phyloP scores from a whole-genome alignment of 257 asterid species.

The Forsythia suspensa region DNA sequence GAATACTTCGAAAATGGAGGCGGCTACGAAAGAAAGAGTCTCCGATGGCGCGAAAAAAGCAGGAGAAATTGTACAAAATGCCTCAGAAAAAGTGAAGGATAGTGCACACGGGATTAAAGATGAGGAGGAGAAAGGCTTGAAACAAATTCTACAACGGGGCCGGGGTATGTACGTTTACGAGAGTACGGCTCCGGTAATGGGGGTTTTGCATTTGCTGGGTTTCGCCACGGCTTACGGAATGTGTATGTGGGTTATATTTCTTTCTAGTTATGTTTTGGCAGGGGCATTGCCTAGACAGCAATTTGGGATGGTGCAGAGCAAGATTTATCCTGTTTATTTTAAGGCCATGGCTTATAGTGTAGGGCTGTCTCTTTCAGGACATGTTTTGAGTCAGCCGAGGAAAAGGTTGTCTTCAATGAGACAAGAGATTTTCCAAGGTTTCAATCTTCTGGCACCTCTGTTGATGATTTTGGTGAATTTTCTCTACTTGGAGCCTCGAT shows the following conservation, averaged over 20 bases:
- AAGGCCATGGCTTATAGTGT: constrained; percentile 60
- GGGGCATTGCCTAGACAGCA: constrained; percentile 66
- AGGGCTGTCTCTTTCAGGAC: constrained; percentile 55
- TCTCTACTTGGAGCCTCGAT: constrained; percentile 68
- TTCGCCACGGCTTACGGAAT: constrained; percentile 66
- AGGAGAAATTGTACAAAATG: constrained; percentile 18
- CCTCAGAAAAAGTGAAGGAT: constrained; percentile 22
- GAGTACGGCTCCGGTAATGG: not conserved
- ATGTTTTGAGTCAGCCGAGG: constrained; percentile 35
- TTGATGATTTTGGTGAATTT: constrained; percentile 45
- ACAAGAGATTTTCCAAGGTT: constrained; percentile 34
- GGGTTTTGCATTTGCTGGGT: constrained; percentile 48
- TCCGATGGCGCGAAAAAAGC: constrained; percentile 19
- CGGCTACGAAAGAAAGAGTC: constrained; percentile 19
- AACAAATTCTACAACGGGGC: constrained; percentile 25
- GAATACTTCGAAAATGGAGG: constrained; percentile 16
- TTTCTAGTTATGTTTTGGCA: constrained; percentile 68
- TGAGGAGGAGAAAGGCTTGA: constrained; percentile 40
- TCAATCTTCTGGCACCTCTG: constrained; percentile 47
- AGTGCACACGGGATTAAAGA: constrained; percentile 18
- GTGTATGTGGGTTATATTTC: constrained; percentile 71
- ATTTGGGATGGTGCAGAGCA: constrained; percentile 70
- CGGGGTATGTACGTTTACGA: constrained; percentile 6
- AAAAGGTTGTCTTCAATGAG: not conserved
- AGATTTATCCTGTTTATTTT: constrained; percentile 73